Conservation (phyloP, 2,329 filamentous ascomycete species). For the Neonectria punicea region DNA sequence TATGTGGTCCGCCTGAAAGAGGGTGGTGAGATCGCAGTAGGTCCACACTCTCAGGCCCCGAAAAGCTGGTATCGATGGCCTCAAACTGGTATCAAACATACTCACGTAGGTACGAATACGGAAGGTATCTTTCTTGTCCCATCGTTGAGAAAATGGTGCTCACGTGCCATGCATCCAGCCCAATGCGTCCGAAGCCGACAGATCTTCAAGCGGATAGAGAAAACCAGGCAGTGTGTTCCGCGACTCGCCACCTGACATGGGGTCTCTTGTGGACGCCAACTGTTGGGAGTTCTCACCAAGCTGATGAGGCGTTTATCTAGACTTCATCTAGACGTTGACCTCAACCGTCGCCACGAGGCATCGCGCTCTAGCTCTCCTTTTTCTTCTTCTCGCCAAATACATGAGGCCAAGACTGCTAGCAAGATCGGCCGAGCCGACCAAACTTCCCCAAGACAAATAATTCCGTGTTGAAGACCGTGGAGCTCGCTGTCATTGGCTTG, state of each 20-base stretch:
- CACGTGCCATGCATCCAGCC: not conserved
- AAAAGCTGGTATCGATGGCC: not conserved
- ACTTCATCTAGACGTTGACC: conserved; percentile 2
- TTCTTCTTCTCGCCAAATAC: not conserved
- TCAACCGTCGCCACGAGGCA: conserved; percentile 1
- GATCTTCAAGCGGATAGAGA: too few relatives aligned
- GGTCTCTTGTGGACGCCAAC: not conserved
- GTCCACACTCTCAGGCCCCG: not conserved
- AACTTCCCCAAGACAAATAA: not conserved
- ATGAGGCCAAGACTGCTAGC: not conserved
- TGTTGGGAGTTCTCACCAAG: not conserved
- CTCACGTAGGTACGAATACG: not conserved
- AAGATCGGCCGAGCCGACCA: not conserved
- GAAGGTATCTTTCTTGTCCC: not conserved
- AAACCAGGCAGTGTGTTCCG: not conserved
- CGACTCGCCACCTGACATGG: not conserved
- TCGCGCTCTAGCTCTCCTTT: not conserved
- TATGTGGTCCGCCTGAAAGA: not conserved
- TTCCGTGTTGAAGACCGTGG: conserved; percentile 7
- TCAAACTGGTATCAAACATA: not conserved
- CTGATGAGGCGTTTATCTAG: not conserved
- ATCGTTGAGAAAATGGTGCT: not conserved
- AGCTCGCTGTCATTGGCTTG: conserved; percentile 18
- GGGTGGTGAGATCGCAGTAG: not conserved
- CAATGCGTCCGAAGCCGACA: not conserved